Conservation (phyloP, 805 yeast species). For the Lipomyces lipofer region DNA sequence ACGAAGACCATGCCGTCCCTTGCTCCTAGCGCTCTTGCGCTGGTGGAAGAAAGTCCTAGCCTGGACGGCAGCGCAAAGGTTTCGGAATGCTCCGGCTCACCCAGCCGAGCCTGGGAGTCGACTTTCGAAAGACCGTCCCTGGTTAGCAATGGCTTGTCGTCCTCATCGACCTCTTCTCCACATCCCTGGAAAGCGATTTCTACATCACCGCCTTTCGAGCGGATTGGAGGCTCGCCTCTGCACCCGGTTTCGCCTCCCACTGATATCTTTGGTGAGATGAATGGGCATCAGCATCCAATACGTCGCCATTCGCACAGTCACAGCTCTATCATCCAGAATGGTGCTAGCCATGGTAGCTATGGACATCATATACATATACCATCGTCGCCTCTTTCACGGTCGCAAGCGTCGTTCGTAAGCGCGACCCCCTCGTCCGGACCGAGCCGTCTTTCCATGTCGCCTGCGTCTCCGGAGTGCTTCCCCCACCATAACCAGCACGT, state of each 20-base stretch:
- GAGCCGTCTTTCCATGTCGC: neutral
- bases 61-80: neutral
- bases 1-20: neutral
- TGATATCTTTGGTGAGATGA: neutral
- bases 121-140: neutral
- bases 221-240: neutral
- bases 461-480: conserved; percentile 6
- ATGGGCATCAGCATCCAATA: neutral
- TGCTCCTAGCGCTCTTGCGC: conserved; percentile 1
- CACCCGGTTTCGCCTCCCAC: neutral
- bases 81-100: neutral
- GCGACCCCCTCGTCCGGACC: neutral
- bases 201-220: neutral
- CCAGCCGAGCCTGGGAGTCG: neutral
- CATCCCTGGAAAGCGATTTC: neutral
- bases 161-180: neutral
- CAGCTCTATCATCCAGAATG: neutral
- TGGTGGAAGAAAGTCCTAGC: neutral
- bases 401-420: neutral
- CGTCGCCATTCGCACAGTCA: neutral
- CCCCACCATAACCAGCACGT: neutral
- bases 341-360: neutral
- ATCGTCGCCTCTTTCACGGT: conserved; percentile 16
- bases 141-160: neutral
- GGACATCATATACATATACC: conserved; percentile 5